Evolutionary conservation across 208 protist species (phyloP).

Genomic region (Wallacemonas collosoma): DNA sequence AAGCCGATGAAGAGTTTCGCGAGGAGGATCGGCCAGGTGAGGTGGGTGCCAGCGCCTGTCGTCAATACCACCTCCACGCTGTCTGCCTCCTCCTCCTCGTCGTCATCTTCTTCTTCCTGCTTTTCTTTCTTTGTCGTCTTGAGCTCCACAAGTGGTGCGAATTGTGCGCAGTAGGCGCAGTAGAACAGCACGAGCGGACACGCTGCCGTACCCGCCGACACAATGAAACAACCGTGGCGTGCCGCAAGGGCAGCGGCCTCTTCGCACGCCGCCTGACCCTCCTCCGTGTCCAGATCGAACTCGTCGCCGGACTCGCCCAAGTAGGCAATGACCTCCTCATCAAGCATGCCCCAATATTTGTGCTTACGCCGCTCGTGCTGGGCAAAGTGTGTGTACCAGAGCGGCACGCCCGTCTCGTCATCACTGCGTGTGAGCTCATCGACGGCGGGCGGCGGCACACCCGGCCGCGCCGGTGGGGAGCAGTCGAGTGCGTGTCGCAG

Average conservation of each 20-base stretch:
- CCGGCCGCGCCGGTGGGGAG: slow-evolving; percentile 11
- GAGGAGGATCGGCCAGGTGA: not conserved
- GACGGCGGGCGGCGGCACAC: slow-evolving; percentile 34
- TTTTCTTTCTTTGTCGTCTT: not conserved
- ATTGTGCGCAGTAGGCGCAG: slow-evolving; percentile 56
- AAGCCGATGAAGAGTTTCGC: slow-evolving; percentile 14
- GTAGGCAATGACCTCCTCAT: slow-evolving; percentile 22
- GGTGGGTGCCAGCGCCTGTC: too few species aligned
- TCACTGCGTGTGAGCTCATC: slow-evolving; percentile 12
- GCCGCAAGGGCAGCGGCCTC: slow-evolving; percentile 39
- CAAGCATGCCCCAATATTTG: slow-evolving; percentile 36
- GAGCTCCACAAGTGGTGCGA: slow-evolving; percentile 52
- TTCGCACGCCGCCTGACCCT: slow-evolving; percentile 38
- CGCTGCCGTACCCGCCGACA: slow-evolving; percentile 39
- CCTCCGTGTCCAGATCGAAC: slow-evolving; percentile 23
- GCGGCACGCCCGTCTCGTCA: not conserved
- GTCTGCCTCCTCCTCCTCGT: not conserved
- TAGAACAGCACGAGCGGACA: slow-evolving; percentile 52
- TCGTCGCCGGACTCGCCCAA: slow-evolving; percentile 20
- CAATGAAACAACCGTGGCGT: slow-evolving; percentile 61
- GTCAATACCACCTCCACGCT: too few species aligned
- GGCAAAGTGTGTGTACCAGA: slow-evolving; percentile 20
- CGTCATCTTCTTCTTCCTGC: too few species aligned
- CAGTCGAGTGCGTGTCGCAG: slow-evolving; percentile 23
- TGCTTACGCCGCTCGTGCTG: slow-evolving; percentile 22